A percentile compares a stretch with the other conserved stretches of the same genome.
Evolutionary conservation across 352 stramenopile species (phyloP).

Genomic region (Globisporangium ultimum): DNA sequence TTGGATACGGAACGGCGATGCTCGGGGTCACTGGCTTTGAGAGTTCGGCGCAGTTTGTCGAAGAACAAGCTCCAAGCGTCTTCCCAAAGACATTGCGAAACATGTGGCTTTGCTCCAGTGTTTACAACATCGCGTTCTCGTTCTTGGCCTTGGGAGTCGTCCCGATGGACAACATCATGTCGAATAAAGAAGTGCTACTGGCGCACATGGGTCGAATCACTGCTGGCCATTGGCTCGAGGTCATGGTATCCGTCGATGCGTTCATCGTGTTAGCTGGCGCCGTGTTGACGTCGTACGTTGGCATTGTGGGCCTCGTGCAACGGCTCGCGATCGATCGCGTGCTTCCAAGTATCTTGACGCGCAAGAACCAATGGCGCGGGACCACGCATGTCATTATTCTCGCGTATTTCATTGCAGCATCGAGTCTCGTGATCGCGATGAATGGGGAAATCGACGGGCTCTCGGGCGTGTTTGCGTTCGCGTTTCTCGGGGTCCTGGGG

Average conservation of each 20-base stretch:
- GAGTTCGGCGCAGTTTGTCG: slow-evolving; percentile 78
- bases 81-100: slow-evolving; percentile 82
- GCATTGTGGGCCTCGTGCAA: slow-evolving; percentile 55
- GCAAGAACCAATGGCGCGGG: slow-evolving; percentile 44
- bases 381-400: slow-evolving; percentile 62
- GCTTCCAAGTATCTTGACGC: slow-evolving; percentile 31
- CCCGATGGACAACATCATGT: slow-evolving; percentile 53
- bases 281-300: slow-evolving; percentile 67
- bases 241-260: slow-evolving; percentile 51
- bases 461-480: slow-evolving; percentile 69
- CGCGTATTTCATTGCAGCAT: slow-evolving; percentile 43
- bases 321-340: slow-evolving; percentile 63
- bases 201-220: slow-evolving; percentile 47
- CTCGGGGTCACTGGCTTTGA: slow-evolving; percentile 86
- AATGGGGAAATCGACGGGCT: slow-evolving; percentile 59
- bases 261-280: slow-evolving; percentile 76
- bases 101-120: slow-evolving; percentile 72
- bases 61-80: slow-evolving; percentile 73
- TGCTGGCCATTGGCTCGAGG: slow-evolving; percentile 22
- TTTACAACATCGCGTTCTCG: slow-evolving; percentile 80
- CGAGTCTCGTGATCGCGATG: slow-evolving; percentile 49
- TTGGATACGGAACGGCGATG: slow-evolving; percentile 62
- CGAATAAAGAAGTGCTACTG: slow-evolving; percentile 41
- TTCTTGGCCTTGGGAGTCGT: slow-evolving; percentile 67
- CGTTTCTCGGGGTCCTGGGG: slow-evolving; percentile 69